These are phyloP conservation scores for Cicer cuneatum DNA, from an alignment of 306 rosid genomes.

Conservation along the genomic window DNA sequence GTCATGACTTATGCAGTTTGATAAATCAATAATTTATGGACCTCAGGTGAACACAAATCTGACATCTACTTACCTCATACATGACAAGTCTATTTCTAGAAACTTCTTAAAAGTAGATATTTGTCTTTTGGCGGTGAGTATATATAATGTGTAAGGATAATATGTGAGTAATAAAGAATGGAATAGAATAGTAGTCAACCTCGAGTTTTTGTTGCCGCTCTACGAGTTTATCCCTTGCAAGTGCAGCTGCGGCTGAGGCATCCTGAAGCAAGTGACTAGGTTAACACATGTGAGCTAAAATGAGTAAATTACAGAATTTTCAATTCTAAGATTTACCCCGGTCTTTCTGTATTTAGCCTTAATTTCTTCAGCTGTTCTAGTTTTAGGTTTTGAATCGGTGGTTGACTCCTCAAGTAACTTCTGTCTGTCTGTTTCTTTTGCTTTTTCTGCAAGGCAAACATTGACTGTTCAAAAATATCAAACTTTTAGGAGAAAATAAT, in stretches of 20 bases:
- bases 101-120: constrained; percentile 1
- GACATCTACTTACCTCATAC: constrained; percentile 11
- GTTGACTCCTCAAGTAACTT: constrained; percentile 64
- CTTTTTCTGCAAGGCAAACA: constrained; percentile 56
- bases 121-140: background rate
- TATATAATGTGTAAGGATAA: constrained; percentile 14
- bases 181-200: constrained; percentile 52
- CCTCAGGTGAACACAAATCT: constrained; percentile 41
- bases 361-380: constrained; percentile 81
- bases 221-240: constrained; percentile 75
- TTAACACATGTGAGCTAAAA: constrained; percentile 45
- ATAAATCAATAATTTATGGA: background rate
- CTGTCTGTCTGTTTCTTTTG: constrained; percentile 62
- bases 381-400: constrained; percentile 58
- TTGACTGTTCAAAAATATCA: constrained; percentile 31
- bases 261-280: constrained; percentile 59
- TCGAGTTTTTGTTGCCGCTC: constrained; percentile 83
- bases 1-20: constrained; percentile 27
- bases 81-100: constrained; percentile 7
- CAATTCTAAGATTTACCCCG: constrained; percentile 48
- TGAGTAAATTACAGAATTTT: constrained; percentile 37
- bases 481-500: constrained; percentile 34
- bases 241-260: constrained; percentile 74
- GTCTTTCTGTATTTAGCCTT: constrained; percentile 87
- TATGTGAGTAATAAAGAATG: constrained; percentile 26